Evolutionary conservation across 1,139 yeast genomes (phyloP).

Genomic region (Nakaseomyces nivariensis): DNA sequence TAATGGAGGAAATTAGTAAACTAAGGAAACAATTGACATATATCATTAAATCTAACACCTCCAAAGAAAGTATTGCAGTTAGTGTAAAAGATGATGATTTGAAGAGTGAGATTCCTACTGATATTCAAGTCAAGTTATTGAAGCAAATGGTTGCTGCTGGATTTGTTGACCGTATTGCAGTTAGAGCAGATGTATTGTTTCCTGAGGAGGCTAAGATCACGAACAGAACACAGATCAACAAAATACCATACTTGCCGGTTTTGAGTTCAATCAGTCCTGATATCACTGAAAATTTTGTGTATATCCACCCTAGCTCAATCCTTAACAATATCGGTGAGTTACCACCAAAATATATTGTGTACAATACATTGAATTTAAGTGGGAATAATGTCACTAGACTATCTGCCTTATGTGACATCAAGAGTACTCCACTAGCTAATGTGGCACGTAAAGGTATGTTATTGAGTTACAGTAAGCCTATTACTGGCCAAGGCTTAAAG

Average conservation of each 20-base stretch:
- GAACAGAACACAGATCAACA: constrained; percentile 48
- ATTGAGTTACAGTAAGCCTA: constrained; percentile 78
- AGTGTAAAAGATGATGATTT: constrained; percentile 39
- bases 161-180: constrained; percentile 81
- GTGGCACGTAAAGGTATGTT: constrained; percentile 65
- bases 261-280: constrained; percentile 41
- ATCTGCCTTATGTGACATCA: constrained; percentile 66
- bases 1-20: constrained; percentile 79
- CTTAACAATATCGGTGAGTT: constrained; percentile 39
- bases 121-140: constrained; percentile 61
- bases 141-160: constrained; percentile 93
- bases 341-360: constrained; percentile 73
- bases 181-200: constrained; percentile 59
- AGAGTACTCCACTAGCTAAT: constrained; percentile 66
- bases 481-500: constrained; percentile 75
- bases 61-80: constrained; percentile 48
- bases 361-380: constrained; percentile 47
- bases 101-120: constrained; percentile 59
- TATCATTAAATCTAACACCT: constrained; percentile 58
- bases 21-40: constrained; percentile 68
- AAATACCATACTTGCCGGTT: constrained; percentile 67
- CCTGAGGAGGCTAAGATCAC: constrained; percentile 53
- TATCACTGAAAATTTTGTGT: constrained; percentile 46
- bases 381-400: constrained; percentile 47
- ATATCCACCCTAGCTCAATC: constrained; percentile 71